A percentile compares a stretch with the other conserved stretches of the same genome.
Evolutionary conservation across 208 protist genomes (phyloP).

Genomic region (Trypanosomatidae sp.): DNA sequence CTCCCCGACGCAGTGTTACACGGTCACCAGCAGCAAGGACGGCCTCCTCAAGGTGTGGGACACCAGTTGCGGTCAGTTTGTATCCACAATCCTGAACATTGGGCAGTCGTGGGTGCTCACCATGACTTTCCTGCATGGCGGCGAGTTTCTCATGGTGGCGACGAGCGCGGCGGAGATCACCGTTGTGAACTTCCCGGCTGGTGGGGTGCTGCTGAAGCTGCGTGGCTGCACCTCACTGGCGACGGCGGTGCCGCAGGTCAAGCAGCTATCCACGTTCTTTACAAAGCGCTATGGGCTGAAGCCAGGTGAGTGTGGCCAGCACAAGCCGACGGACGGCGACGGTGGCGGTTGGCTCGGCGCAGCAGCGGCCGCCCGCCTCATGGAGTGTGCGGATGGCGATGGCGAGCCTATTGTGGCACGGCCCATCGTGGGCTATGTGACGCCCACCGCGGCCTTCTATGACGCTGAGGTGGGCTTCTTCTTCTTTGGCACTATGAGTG

Average conservation of each 20-base stretch:
- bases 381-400: slow-evolving; percentile 38
- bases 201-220: slow-evolving; percentile 72
- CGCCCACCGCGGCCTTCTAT: slow-evolving; percentile 65
- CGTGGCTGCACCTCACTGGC: slow-evolving; percentile 65
- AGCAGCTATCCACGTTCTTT: slow-evolving; percentile 50
- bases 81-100: slow-evolving; percentile 66
- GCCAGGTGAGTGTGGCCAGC: slow-evolving; percentile 70
- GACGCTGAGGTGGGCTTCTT: slow-evolving; percentile 39
- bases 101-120: slow-evolving; percentile 72
- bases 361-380: slow-evolving; percentile 39
- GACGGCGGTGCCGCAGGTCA: slow-evolving; percentile 51
- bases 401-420: slow-evolving; percentile 43
- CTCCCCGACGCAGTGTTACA: slow-evolving; percentile 32
- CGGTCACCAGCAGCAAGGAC: slow-evolving; percentile 79
- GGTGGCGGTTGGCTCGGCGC: slow-evolving; percentile 39
- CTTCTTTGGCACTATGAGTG: slow-evolving; percentile 76
- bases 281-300: slow-evolving; percentile 72
- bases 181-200: slow-evolving; percentile 66
- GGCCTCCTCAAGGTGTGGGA: slow-evolving; percentile 84
- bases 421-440: slow-evolving; percentile 70
- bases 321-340: slow-evolving; percentile 38
- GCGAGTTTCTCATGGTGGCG: slow-evolving; percentile 75
- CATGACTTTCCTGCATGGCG: slow-evolving; percentile 69
- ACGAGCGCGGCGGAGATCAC: slow-evolving; percentile 83
- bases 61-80: slow-evolving; percentile 46